Evolutionary conservation across 192 early-diverging fungal genomes (phyloP), one percentile per base, ranked within the genome.

Genomic region (Backusella circina): DNA sequence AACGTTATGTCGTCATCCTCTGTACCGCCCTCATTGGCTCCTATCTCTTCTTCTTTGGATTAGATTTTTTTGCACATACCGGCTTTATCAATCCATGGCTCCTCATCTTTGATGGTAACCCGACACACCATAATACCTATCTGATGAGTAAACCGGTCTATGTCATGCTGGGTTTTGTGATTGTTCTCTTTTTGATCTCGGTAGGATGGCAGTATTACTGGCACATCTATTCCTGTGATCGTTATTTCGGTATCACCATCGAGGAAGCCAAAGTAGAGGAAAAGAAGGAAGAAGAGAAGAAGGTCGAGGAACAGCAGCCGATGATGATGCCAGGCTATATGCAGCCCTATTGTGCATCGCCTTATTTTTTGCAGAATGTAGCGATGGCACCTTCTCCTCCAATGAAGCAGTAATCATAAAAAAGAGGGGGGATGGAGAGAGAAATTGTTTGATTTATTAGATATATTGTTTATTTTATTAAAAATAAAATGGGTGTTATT

Each of bases 51-150:
- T 83, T 90, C 33, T 51, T 84, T n/a, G 89, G 87, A 4, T 71
- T 90, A 1, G 89, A 90, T 70, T 66, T 87, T 1, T 91, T 87
- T 74, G 77, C 80, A 0, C 84, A 86, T 50, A 88, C 87, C 31
- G 88, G 87, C 1, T 91, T 89, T 75, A 61, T 79, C 41, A 75
- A 83, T 16, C 30, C 73, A 5, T 74, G 78, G 69, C 67, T 70
- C 0, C 31, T 71, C 1, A 73, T 83, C 5, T 73, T 83, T 18
- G 77, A 83, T 10, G 36, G 47, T 5, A 79, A 83, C 26, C 54
- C 51, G 1, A 64, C 69, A 57, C 80, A 81, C 31, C 21, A 72
- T 16, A 70, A 74, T 31, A 33, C 73, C 0, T 81, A 81, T 70
- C 21, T 75, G 18, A 65, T 81, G 23, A 65, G 66, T 31, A 73